These are phyloP conservation scores for Termitomyces sp. DNA, from an alignment of 768 basidiomycete species.

Conservation along the genomic window DNA sequence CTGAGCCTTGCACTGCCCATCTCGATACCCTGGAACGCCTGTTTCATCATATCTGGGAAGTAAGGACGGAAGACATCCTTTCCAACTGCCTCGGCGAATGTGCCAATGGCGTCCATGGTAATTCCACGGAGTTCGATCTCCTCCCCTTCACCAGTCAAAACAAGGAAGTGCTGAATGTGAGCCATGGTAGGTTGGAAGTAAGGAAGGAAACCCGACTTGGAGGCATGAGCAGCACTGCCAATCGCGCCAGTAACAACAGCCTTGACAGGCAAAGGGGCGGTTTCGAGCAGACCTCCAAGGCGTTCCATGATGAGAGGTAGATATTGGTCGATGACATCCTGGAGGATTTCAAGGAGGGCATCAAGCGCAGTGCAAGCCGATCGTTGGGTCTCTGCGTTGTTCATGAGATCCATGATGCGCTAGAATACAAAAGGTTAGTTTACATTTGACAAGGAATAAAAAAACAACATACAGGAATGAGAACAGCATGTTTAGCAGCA, in stretches of 20 bases:
- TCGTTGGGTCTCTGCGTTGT: slow-evolving; percentile 81
- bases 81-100: slow-evolving; percentile 96
- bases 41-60: slow-evolving; percentile 95
- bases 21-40: slow-evolving; percentile 86
- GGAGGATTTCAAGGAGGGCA: slow-evolving; percentile 90
- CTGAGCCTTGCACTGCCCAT: slow-evolving; percentile 83
- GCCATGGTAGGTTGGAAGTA: slow-evolving; percentile 94
- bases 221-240: slow-evolving; percentile 95
- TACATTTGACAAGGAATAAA: neutral
- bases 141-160: slow-evolving; percentile 82
- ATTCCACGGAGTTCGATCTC: slow-evolving; percentile 94
- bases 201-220: slow-evolving; percentile 83
- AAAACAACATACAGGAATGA: slow-evolving; percentile 68
- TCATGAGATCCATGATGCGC: slow-evolving; percentile 89
- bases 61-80: slow-evolving; percentile 91
- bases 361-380: slow-evolving; percentile 97
- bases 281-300: slow-evolving; percentile 80
- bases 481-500: slow-evolving; percentile 70
- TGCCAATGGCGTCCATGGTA: slow-evolving; percentile 98
- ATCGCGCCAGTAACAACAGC: slow-evolving; percentile 96
- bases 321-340: slow-evolving; percentile 87
- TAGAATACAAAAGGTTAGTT: slow-evolving; percentile 21
- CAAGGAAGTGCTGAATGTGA: slow-evolving; percentile 83
- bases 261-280: slow-evolving; percentile 83
- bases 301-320: slow-evolving; percentile 93